Evolutionary conservation across 2,329 filamentous ascomycete species (phyloP).

Genomic region (Trichoderma hamatum): DNA sequence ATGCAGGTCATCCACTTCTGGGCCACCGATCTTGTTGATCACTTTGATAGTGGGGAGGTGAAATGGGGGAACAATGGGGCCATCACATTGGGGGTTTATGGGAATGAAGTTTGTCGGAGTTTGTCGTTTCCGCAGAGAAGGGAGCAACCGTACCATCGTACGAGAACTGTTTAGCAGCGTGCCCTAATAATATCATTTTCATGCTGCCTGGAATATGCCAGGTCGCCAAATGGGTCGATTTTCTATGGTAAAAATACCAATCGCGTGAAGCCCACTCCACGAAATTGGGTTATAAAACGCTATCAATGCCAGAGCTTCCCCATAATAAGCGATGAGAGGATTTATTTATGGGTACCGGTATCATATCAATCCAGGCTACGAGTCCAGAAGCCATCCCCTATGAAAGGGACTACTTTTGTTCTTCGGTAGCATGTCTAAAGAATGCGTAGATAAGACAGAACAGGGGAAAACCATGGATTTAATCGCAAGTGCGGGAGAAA

Average conservation of each 20-base stretch:
- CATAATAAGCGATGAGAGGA: background rate
- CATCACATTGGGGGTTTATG: background rate
- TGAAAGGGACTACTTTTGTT: background rate
- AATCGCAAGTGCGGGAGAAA: background rate
- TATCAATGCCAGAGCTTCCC: constrained; percentile 2
- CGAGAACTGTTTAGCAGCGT: background rate
- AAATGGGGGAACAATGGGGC: constrained; percentile 19
- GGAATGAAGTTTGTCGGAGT: background rate
- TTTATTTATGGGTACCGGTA: background rate
- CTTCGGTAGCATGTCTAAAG: background rate
- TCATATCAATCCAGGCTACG: background rate
- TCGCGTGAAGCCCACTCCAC: constrained; percentile 5
- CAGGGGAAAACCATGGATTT: no score
- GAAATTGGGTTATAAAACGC: constrained; percentile 15
- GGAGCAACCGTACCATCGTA: background rate
- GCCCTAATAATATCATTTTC: background rate
- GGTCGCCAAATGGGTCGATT: background rate
- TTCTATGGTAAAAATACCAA: background rate
- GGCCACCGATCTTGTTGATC: constrained; percentile 23
- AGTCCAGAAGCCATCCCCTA: background rate
- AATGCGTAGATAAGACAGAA: background rate
- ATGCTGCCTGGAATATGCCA: background rate
- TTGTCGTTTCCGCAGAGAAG: background rate
- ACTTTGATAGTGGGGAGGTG: constrained; percentile 20
- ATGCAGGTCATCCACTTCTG: constrained; percentile 22